Conservation (phyloP, 768 basidiomycete species). For the Boletus pseudo-olivaceus region DNA sequence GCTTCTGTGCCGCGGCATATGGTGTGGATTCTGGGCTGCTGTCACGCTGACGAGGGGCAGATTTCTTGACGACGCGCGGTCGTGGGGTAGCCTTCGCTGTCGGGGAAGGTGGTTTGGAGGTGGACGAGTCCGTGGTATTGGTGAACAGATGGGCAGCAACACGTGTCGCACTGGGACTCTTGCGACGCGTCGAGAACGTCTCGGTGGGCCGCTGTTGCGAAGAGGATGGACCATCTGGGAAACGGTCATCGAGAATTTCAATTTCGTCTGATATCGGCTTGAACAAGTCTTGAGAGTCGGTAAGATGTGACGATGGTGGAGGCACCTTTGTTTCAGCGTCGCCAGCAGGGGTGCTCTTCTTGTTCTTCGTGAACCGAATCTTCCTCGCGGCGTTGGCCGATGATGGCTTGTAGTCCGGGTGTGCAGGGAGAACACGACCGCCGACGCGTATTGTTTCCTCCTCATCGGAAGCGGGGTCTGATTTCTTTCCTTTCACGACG, state of each 20-base stretch:
- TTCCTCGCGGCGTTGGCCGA: neutral
- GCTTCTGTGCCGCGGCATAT: slow-evolving; percentile 2
- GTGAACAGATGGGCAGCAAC: neutral
- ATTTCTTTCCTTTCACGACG: slow-evolving; percentile 9
- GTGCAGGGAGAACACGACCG: slow-evolving; percentile 16
- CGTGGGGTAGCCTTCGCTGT: neutral
- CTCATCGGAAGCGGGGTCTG: neutral
- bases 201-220: neutral
- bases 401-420: slow-evolving; percentile 25
- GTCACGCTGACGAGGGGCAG: neutral
- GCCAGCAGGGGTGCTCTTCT: slow-evolving; percentile 5
- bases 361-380: slow-evolving; percentile 37
- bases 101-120: neutral
- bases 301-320: slow-evolving; percentile 22
- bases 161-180: neutral
- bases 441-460: slow-evolving; percentile 14
- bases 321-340: slow-evolving; percentile 3
- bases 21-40: slow-evolving; percentile 20
- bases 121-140: slow-evolving; percentile 1
- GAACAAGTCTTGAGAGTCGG: slow-evolving; percentile 22
- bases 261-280: slow-evolving; percentile 21
- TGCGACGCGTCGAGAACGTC: slow-evolving; percentile 2
- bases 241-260: neutral
- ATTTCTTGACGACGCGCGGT: slow-evolving; percentile 8
- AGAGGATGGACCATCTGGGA: neutral